Percentiles rank a stretch among this genome's conserved stretches.
Conservation (phyloP, 2,329 filamentous ascomycete species). For the Arthroderma uncinatum region DNA sequence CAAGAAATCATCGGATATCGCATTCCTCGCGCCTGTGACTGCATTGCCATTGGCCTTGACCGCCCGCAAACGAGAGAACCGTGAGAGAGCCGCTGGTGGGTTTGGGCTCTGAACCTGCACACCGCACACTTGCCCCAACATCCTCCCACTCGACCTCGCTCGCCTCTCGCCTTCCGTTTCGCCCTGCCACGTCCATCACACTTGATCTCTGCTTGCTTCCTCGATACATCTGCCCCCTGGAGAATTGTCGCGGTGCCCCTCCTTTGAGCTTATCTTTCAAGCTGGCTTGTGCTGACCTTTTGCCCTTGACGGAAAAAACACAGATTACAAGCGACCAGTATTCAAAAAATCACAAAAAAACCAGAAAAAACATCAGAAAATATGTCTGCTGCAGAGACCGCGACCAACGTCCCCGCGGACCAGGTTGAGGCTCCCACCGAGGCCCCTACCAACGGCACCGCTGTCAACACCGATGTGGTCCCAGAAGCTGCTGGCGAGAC, state of each 20-base stretch:
- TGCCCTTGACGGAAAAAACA: not conserved
- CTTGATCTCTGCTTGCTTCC: constrained; percentile 10
- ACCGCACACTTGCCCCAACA: not conserved
- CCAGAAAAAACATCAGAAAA: constrained; percentile 50
- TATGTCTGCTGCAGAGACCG: constrained; percentile 68
- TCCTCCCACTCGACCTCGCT: not conserved
- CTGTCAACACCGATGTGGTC: constrained; percentile 52
- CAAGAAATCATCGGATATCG: not conserved
- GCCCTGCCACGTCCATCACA: not conserved
- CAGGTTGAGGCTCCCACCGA: constrained; percentile 50
- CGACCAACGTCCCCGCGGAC: constrained; percentile 58
- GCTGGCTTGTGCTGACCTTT: not conserved
- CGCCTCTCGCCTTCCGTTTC: constrained; percentile 1
- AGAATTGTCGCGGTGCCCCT: not conserved
- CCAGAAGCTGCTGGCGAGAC: constrained; percentile 29
- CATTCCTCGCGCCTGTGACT: not conserved
- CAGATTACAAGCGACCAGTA: constrained; percentile 3
- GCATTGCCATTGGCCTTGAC: not conserved
- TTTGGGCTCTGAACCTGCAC: too few species aligned
- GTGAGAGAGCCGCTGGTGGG: not conserved
- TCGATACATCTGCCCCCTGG: constrained; percentile 20
- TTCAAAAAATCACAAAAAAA: constrained; percentile 4
- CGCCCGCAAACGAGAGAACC: not conserved
- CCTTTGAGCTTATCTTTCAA: not conserved
- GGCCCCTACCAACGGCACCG: constrained; percentile 44